phyloP scores from a whole-genome alignment of 306 rosid species.

The Corylus avellana region DNA sequence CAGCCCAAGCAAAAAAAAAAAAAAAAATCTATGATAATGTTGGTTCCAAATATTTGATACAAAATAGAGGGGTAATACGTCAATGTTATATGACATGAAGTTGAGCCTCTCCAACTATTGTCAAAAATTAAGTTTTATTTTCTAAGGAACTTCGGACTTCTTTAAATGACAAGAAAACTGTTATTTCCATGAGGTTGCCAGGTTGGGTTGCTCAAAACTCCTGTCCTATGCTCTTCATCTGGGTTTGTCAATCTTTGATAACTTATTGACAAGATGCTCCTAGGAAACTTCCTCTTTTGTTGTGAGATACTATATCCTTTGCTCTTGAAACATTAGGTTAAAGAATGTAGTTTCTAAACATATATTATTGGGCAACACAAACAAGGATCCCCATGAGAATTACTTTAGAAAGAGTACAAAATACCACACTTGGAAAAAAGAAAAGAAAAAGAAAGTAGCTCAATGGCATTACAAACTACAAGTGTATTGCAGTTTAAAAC shows the following conservation, averaged over 20 bases:
- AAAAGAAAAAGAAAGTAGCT: neutral
- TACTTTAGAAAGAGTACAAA: neutral
- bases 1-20: neutral
- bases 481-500: neutral
- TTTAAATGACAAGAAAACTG: neutral
- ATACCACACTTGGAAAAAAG: neutral
- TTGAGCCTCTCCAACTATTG: neutral
- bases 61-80: neutral
- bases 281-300: too few species aligned
- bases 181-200: neutral
- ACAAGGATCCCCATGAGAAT: neutral
- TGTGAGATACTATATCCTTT: neutral
- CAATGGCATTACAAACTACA: neutral
- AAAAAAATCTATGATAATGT: neutral
- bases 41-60: neutral
- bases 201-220: neutral
- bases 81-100: neutral
- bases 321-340: neutral
- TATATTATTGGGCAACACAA: neutral
- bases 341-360: neutral
- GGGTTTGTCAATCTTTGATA: neutral
- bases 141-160: neutral
- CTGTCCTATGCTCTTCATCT: neutral
- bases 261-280: neutral
- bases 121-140: neutral